phyloP scores from a whole-genome alignment of 345 rosid species.

The Capsella bursapastoris region DNA sequence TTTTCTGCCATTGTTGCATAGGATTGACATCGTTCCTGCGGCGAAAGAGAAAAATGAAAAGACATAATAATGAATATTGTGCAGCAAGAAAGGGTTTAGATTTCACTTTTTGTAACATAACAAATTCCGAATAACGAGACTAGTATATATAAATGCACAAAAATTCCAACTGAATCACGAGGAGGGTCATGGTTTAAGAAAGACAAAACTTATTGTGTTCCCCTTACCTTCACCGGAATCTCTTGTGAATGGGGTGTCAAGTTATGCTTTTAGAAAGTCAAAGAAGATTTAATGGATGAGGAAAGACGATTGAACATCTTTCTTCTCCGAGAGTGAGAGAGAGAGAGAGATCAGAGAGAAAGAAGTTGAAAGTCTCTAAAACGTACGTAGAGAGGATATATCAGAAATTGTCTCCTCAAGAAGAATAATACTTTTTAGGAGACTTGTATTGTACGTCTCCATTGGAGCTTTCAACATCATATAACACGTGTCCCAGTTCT shows the following conservation, averaged over 20 bases:
- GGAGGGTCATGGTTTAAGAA: not conserved
- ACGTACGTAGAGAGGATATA: not conserved
- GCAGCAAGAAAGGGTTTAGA: constrained; percentile 21
- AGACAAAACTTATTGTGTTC: not conserved
- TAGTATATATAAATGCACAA: not conserved
- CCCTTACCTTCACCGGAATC: constrained; percentile 30
- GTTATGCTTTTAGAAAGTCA: not conserved
- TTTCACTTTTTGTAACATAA: not conserved
- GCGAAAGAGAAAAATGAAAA: not conserved
- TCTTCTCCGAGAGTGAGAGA: constrained; percentile 12
- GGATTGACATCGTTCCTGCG: constrained; percentile 19
- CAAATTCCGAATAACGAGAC: not conserved
- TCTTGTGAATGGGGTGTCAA: not conserved
- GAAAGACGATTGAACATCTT: constrained; percentile 19
- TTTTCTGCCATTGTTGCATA: constrained; percentile 21
- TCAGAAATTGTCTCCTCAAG: constrained; percentile 21
- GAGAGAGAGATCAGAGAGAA: not conserved
- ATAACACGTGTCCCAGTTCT: constrained; percentile 18
- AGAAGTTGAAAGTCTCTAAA: not conserved
- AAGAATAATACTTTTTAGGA: constrained; percentile 17
- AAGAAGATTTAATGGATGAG: not conserved
- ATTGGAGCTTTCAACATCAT: constrained; percentile 24
- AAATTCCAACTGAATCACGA: not conserved
- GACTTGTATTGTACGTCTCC: constrained; percentile 35
- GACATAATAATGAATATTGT: not conserved